Evolutionary conservation across 108 stramenopile genomes (phyloP).

Genomic region (Hondaea fermentalgiana): DNA sequence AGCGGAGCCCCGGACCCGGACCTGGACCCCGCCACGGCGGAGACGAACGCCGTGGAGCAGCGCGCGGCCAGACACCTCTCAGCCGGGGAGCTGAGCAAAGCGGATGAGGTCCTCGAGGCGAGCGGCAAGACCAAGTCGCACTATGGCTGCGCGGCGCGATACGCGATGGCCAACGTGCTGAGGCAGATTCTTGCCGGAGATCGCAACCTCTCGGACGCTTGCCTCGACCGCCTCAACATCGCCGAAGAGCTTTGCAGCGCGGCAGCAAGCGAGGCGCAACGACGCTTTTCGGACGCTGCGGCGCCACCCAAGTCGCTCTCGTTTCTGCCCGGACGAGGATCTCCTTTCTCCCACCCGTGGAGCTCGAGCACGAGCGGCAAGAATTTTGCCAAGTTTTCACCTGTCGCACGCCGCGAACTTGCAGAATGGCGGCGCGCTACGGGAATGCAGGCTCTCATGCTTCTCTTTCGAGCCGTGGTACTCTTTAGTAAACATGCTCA

Average conservation of each 20-base stretch:
- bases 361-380: not conserved
- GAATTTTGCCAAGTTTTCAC: not conserved
- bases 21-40: too few species aligned
- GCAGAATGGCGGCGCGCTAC: not conserved
- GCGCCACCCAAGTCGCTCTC: not conserved
- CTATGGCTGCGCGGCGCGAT: not conserved
- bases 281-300: not conserved
- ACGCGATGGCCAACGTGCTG: not conserved
- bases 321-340: not conserved
- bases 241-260: not conserved
- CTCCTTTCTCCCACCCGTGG: not conserved
- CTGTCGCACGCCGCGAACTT: not conserved
- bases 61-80: not conserved
- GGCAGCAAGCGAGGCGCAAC: not conserved
- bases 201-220: not conserved
- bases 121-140: not conserved
- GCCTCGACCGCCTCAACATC: not conserved
- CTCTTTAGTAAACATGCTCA: not conserved
- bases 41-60: not conserved
- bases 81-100: not conserved
- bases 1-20: too few species aligned
- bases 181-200: not conserved
- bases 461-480: not conserved
- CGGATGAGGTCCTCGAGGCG: not conserved
- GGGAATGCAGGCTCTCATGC: not conserved